Evolutionary conservation across 2,329 filamentous ascomycete species (phyloP).

Genomic region (Cladosporium halotolerans): DNA sequence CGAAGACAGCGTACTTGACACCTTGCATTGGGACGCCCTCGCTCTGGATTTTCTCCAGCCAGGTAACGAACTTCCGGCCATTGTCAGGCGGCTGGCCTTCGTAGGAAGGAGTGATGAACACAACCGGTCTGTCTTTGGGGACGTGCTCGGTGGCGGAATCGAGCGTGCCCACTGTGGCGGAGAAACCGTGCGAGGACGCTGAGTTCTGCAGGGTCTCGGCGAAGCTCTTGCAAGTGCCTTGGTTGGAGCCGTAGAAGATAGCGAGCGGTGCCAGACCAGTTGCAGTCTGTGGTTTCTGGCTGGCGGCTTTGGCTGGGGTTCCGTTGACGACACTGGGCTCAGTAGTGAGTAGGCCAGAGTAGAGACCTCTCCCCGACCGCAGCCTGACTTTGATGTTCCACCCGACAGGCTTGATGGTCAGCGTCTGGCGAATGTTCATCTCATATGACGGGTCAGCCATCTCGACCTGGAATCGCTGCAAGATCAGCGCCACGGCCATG

Average conservation of each 20-base stretch:
- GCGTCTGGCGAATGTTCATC: constrained; percentile 37
- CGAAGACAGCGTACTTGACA: constrained; percentile 36
- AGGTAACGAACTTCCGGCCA: constrained; percentile 36
- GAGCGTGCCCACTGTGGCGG: constrained; percentile 30
- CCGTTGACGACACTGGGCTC: constrained; percentile 18
- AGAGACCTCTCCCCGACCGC: constrained; percentile 39
- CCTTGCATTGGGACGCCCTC: constrained; percentile 23
- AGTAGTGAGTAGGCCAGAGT: constrained; percentile 49
- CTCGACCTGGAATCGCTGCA: constrained; percentile 42
- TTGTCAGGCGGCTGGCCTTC: constrained; percentile 41
- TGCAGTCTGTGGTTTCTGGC: background rate
- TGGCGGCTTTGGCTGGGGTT: constrained; percentile 27
- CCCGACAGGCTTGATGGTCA: constrained; percentile 39
- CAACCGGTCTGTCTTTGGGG: constrained; percentile 32
- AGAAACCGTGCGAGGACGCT: constrained; percentile 33
- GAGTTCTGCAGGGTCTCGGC: constrained; percentile 33
- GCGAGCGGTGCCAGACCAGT: constrained; percentile 40
- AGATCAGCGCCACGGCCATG: constrained; percentile 37
- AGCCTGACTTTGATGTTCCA: constrained; percentile 1
- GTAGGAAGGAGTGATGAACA: constrained; percentile 37
- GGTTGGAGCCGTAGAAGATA: constrained; percentile 65
- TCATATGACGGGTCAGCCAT: constrained; percentile 40
- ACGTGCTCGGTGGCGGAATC: constrained; percentile 25
- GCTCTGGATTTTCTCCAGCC: constrained; percentile 24
- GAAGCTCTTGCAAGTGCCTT: constrained; percentile 38